phyloP scores from a whole-genome alignment of 2,329 filamentous ascomycete genomes.

The Venturia aucupariae region DNA sequence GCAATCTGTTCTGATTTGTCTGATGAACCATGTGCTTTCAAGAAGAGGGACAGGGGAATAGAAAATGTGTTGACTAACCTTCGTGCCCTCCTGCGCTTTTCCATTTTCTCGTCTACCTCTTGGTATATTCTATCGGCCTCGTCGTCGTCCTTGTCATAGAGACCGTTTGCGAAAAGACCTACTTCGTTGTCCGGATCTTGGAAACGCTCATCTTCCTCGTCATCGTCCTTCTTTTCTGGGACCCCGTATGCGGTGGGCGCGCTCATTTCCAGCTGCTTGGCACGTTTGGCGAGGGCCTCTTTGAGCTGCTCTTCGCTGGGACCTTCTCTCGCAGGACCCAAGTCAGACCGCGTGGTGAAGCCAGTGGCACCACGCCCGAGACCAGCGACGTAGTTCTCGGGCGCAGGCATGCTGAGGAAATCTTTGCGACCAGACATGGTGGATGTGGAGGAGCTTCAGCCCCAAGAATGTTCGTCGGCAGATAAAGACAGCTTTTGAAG shows the following conservation, averaged over 20 bases:
- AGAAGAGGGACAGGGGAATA: slow-evolving; percentile 15
- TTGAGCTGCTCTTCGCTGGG: slow-evolving; percentile 98
- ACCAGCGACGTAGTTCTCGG: slow-evolving; percentile 69
- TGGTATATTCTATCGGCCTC: slow-evolving; percentile 95
- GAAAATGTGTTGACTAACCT: slow-evolving; percentile 55
- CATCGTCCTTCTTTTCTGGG: slow-evolving; percentile 58
- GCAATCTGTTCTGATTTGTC: slow-evolving; percentile 60
- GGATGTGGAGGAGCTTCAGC: background rate
- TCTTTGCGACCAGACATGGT: slow-evolving; percentile 61
- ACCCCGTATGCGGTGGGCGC: slow-evolving; percentile 66
- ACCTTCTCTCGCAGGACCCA: slow-evolving; percentile 88
- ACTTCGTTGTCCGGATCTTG: slow-evolving; percentile 97
- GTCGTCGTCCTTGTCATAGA: slow-evolving; percentile 96
- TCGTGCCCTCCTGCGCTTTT: slow-evolving; percentile 72
- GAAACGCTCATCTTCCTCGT: slow-evolving; percentile 70
- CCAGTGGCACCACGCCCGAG: slow-evolving; percentile 95
- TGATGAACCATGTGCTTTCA: slow-evolving; percentile 48
- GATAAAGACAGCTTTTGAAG: background rate
- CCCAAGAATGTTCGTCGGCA: background rate
- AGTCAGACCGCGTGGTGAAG: slow-evolving; percentile 93
- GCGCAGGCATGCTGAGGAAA: slow-evolving; percentile 72
- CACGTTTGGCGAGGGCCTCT: slow-evolving; percentile 89
- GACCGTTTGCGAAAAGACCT: slow-evolving; percentile 86
- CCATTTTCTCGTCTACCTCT: slow-evolving; percentile 95
- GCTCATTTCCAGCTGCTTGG: slow-evolving; percentile 68